Conservation (phyloP, 1,139 yeast genomes). For the Magnusiomyces paraingens region DNA sequence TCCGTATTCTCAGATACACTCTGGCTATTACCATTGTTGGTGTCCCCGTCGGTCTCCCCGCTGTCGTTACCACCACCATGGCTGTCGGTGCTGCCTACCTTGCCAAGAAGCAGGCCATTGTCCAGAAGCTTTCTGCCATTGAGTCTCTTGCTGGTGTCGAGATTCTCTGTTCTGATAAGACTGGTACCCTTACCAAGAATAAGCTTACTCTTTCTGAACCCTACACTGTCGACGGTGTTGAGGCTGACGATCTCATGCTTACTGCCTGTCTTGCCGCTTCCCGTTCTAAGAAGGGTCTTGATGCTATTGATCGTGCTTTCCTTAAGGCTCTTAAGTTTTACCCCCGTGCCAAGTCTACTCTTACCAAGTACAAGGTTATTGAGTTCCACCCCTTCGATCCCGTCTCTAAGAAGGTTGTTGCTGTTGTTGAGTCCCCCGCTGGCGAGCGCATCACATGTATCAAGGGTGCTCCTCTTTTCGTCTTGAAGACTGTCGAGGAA, state of each 20-base stretch:
- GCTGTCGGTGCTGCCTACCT: slow-evolving; percentile 99
- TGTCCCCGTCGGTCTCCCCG: slow-evolving; percentile 99
- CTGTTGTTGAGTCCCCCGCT: slow-evolving; percentile 60
- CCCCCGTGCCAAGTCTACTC: slow-evolving; percentile 53
- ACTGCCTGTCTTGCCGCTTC: slow-evolving; percentile 98
- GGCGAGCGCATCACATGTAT: slow-evolving; percentile 64
- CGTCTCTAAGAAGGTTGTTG: slow-evolving; percentile 65
- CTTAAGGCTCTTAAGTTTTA: slow-evolving; percentile 66
- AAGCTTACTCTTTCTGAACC: slow-evolving; percentile 95
- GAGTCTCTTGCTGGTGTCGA: slow-evolving; percentile 99
- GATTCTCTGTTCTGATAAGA: slow-evolving; percentile 97
- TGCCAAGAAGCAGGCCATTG: slow-evolving; percentile 98
- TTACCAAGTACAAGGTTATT: slow-evolving; percentile 58
- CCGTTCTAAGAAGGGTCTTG: slow-evolving; percentile 98
- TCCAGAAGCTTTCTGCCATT: slow-evolving; percentile 95
- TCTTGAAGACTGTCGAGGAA: slow-evolving; percentile 62
- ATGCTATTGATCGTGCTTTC: slow-evolving; percentile 85
- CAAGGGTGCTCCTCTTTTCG: slow-evolving; percentile 69
- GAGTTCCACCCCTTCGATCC: slow-evolving; percentile 71
- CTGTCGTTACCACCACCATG: slow-evolving; percentile 98
- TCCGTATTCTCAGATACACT: slow-evolving; percentile 82
- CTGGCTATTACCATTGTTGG: slow-evolving; percentile 97
- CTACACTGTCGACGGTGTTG: slow-evolving; percentile 98
- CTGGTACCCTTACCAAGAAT: slow-evolving; percentile 99
- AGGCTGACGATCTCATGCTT: slow-evolving; percentile 93